Conservation (phyloP, 192 early-diverging fungal species). For the Phycomyces blakesleeanus region DNA sequence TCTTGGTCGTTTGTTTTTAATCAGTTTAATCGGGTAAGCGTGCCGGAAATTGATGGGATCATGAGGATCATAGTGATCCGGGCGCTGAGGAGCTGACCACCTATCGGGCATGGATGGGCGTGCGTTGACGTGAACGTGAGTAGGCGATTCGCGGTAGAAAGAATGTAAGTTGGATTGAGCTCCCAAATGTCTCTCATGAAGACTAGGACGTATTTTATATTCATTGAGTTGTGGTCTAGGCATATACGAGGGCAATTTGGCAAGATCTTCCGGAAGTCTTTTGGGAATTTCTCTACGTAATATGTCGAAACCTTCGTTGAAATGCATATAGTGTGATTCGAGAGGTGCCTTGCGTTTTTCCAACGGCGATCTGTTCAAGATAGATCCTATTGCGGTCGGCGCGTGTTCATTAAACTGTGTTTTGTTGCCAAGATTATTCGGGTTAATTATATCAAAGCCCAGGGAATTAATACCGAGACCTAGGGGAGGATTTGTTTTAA, state of each 20-base stretch:
- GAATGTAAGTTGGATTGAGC: neutral
- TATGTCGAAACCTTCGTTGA: neutral
- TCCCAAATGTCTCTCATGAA: neutral
- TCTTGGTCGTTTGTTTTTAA: neutral
- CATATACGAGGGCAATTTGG: neutral
- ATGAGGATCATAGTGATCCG: slow-evolving; percentile 8
- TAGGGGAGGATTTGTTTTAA: too few relatives aligned
- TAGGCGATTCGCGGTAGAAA: neutral
- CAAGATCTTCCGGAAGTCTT: neutral
- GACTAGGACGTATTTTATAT: neutral
- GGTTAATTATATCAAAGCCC: too few relatives aligned
- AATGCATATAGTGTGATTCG: neutral
- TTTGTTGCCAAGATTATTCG: too few relatives aligned
- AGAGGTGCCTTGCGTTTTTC: neutral
- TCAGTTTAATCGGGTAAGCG: neutral
- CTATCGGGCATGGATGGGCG: neutral
- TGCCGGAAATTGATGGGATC: slow-evolving; percentile 15
- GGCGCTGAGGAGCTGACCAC: neutral
- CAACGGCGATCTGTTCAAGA: neutral
- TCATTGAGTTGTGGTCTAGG: neutral
- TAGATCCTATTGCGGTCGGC: too few relatives aligned
- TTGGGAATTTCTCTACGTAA: neutral
- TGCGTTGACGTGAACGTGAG: neutral
- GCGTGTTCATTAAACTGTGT: neutral
- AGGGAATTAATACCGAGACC: too few relatives aligned